Conservation (phyloP, 140 eudicot species). For the Anethum foeniculum region DNA sequence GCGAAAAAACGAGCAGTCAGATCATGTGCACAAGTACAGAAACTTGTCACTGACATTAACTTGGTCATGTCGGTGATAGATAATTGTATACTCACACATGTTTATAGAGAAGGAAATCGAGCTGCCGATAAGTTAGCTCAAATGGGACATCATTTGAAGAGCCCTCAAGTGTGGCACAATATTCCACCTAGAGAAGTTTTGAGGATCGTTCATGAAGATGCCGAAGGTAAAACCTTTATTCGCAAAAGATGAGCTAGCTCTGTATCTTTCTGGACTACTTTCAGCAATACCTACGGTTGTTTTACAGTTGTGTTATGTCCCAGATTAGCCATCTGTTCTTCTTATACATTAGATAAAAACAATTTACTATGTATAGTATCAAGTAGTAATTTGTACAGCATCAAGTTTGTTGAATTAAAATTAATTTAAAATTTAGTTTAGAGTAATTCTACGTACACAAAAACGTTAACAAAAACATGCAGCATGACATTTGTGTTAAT, state of each 20-base stretch:
- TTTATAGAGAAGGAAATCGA: slow-evolving; percentile 73
- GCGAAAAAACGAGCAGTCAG: slow-evolving; percentile 27
- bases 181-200: slow-evolving; percentile 55
- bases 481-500: too few species aligned
- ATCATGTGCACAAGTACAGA: slow-evolving; percentile 36
- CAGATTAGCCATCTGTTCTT: background rate
- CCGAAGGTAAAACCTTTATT: slow-evolving; percentile 50
- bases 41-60: slow-evolving; percentile 37
- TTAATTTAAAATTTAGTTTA: too few species aligned
- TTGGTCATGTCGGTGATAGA: slow-evolving; percentile 44
- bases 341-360: too few species aligned
- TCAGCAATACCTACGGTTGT: background rate
- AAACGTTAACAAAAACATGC: too few species aligned
- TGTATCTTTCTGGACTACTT: background rate
- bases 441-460: too few species aligned
- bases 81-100: slow-evolving; percentile 50
- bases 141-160: slow-evolving; percentile 56
- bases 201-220: slow-evolving; percentile 67
- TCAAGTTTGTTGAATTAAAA: too few species aligned
- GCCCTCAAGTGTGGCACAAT: slow-evolving; percentile 60
- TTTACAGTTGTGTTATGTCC: background rate
- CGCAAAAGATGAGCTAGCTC: slow-evolving; percentile 34
- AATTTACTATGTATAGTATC: too few species aligned
- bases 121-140: slow-evolving; percentile 83
- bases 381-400: too few species aligned